Evolutionary conservation across 352 stramenopile genomes (phyloP), one percentile per base, ranked within the genome.

Genomic region (Phytophthora meadii): DNA sequence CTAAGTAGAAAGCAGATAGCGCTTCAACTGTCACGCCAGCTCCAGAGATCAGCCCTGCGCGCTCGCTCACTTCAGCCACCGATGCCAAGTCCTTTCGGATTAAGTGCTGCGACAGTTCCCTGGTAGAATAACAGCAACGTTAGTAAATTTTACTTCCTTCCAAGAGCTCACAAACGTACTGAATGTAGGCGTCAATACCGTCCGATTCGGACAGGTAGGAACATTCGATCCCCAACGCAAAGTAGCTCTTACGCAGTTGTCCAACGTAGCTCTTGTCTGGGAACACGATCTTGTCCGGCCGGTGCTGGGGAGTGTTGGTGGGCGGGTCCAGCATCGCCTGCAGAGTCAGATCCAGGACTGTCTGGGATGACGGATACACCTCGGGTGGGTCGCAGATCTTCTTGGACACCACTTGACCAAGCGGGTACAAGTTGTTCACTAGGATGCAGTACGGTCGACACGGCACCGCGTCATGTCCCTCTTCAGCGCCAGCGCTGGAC

Each of bases 171-270:
- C 4, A 32, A 32, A 76, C 81, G 52, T 79, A 93, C 83, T 87
- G 77, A 48, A 95, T 92, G 61, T 93, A 94, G 15, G 84, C 61
- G 42, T 94, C 85, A 34, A 95, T 95, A 25, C 87, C 87, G 42
- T 95, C 83, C 30, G 87, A 95, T 61, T 95, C 87, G 27, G 85
- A 91, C 28, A 95, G 58, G 39, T 90, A 95, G 51, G 87, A 93
- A 68, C 87, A 95, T 60, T 95, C 87, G 54, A 95, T 95, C 45
- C 79, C 76, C 17, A 95, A 67, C 8, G 82, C 77, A 4, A 81
- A 76, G 61, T 84, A 94, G 58, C 82, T 92, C 57, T 92, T 92
- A 44, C 85, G 77, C 22, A 95, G 73, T 41, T 90, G 58, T 19
- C 87, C 87, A 1, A 95, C 87, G 45, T 72, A 92, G 48, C 76